Evolutionary conservation across 495 filamentous ascomycete genomes (phyloP).

Genomic region (Neohortaea acidophila): DNA sequence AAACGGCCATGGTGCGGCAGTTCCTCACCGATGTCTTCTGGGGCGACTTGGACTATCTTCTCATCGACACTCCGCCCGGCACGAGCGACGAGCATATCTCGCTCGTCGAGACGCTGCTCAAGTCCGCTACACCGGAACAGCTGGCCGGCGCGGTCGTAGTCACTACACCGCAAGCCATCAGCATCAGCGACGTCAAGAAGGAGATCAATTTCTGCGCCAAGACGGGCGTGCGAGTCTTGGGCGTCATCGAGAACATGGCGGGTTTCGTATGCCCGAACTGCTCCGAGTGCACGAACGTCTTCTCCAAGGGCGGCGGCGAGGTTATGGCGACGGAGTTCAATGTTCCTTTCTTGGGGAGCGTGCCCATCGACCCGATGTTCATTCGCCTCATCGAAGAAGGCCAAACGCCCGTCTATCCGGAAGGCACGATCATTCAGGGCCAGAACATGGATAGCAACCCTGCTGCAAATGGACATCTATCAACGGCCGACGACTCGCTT

Average conservation of each 20-base stretch:
- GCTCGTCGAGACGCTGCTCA: conserved; percentile 69
- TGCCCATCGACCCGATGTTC: conserved; percentile 74
- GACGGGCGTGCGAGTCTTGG: conserved; percentile 64
- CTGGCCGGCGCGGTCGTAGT: conserved; percentile 77
- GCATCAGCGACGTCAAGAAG: conserved; percentile 85
- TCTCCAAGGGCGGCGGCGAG: conserved; percentile 75
- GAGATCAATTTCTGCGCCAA: conserved; percentile 93
- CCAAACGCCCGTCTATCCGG: conserved; percentile 30
- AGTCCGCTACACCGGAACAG: conserved; percentile 33
- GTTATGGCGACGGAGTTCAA: conserved; percentile 78
- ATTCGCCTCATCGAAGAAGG: conserved; percentile 51
- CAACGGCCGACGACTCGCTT: conserved; percentile 35
- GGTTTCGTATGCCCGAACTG: conserved; percentile 94
- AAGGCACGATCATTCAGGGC: conserved; percentile 20
- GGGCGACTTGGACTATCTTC: conserved; percentile 71
- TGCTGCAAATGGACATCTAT: conserved; percentile 12
- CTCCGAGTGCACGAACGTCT: conserved; percentile 82
- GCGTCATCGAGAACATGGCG: conserved; percentile 95
- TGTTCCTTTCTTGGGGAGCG: conserved; percentile 68
- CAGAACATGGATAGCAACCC: conserved; percentile 18
- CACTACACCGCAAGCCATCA: conserved; percentile 88
- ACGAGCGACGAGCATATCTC: conserved; percentile 97
- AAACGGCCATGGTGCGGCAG: conserved; percentile 96
- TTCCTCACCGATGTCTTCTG: conserved; percentile 88
- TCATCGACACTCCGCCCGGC: conserved; percentile 91